Base-by-base conservation (phyloP, 2,329 filamentous ascomycete species). In the Coccinonectria pachysandricola region DNA sequence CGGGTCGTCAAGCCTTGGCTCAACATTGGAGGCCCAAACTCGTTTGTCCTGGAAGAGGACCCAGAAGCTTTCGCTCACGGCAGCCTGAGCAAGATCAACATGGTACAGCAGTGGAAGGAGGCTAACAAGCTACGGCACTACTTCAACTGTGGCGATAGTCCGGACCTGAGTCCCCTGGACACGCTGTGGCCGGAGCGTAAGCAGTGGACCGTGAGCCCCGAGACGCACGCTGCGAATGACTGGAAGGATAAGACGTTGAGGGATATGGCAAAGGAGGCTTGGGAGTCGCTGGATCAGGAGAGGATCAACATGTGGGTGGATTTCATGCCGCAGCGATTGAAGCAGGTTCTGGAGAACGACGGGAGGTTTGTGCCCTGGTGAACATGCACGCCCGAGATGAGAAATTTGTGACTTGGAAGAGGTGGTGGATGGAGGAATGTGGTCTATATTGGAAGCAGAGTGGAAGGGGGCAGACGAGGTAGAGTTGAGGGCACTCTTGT, bases 61-160 rank as follows among this genome's bases (percentile, higher is more conserved):
- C 32, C 42, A 13, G 51, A 57, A 17, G 36, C 43, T 0, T 56
- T 54, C 28, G 54, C 52, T 5, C 53, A 56, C 28, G 52, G 54
- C 6, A 46, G 45, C 12, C 36, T 40, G 10, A 54, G 51, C 44
- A 57, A 55, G 35, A 40, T 47, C 29, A 56, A 54, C 38, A 10
- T 35, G 10, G 52, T 45, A 14, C 53, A 54, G 37, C 38, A 48
- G 37, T 56, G 54, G 54, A 57, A 56, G 31, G 49, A 54, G 8
- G 41, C 36, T 16, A 40, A 52, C 19, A 44, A 42, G 2, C 35
- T 57, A 15, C 40, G 45, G 14, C 46, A 42, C 37, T 38, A 52
- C 31, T 56, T 52, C 30, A 54, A 42, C 38, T 56, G 54, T 28
- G 47, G 52, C 6, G 54, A 57, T 23, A 52, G 52, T 23, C 54